Base-by-base conservation (phyloP, 2,329 filamentous ascomycete species). In the Keithomyces neogunnii region DNA sequence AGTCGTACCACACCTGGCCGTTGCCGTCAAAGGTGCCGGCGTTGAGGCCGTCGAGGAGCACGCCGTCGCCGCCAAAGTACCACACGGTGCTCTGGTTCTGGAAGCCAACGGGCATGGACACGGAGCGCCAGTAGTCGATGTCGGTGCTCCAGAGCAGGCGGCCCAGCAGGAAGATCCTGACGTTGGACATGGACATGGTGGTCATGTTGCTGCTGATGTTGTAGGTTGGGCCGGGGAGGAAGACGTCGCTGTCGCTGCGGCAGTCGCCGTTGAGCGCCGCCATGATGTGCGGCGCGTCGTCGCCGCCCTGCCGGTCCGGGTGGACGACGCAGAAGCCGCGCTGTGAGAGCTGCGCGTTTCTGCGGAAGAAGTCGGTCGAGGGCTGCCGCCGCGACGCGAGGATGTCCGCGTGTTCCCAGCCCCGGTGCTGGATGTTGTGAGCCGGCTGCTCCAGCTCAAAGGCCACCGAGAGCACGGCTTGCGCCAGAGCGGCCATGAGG, bases 1-100 rank as follows among this genome's bases (percentile, higher is more conserved):
- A 76, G 53, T 78, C 69, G 57, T 83, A 82, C 80, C 80, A 84
- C 3, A 72, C 69, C 57, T 82, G 75, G 2, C 80, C 80, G 57
- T 83, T 82, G 8, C 80, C 80, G 58, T 82, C 71, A 11, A 83
- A 64, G 2, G 74, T 80, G 4, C 80, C 80, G 26, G 64, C 62
- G 10, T 74, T 74, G 56, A 74, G 64, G 8, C 78, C 78, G 35
- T 75, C 66, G 54, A 76, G 70, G 8, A 65, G 61, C 29, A 84
- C 65, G 33, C 73, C 70, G 10, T 74, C 64, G 4, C 80, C 80
- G 13, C 79, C 78, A 55, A 81, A 71, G 49, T 74, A 63, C 73
- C 75, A 80, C 1, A 75, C 77, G 0, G 74, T 75, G 11, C 71
- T 74, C 54, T 79, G 76, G 55, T 81, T 78, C 60, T 81, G 77